Conservation (phyloP, 2,329 filamentous ascomycete genomes). For the Trichophyton schoenleinii region DNA sequence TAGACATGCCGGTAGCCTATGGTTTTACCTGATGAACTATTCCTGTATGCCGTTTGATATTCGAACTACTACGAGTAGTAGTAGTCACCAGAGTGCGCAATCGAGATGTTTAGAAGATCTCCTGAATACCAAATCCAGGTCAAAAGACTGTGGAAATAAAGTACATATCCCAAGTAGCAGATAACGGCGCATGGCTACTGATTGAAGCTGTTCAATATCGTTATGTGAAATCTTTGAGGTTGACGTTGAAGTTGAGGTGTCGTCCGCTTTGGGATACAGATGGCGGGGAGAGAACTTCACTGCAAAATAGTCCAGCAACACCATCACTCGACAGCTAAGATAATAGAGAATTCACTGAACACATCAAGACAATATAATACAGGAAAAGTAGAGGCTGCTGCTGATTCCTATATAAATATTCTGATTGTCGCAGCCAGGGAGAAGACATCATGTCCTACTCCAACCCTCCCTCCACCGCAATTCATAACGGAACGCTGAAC, state of each 20-base stretch:
- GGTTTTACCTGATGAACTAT: too few relatives aligned
- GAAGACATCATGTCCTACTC: background rate
- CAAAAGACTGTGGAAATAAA: too few relatives aligned
- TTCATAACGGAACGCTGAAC: background rate
- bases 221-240: background rate
- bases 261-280: background rate
- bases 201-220: background rate
- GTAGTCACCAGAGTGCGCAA: too few relatives aligned
- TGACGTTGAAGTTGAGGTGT: background rate
- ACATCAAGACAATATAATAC: background rate
- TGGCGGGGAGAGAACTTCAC: background rate
- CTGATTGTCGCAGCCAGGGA: background rate
- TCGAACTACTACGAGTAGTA: too few relatives aligned
- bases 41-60: too few relatives aligned
- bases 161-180: background rate
- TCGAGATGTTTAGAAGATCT: too few relatives aligned
- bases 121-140: too few relatives aligned
- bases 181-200: background rate
- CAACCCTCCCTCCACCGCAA: background rate
- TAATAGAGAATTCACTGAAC: background rate
- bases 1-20: too few relatives aligned
- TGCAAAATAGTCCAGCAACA: background rate
- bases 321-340: background rate
- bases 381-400: background rate
- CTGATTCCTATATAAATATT: too few relatives aligned